Evolutionary conservation across 1,284 basidiomycete species (phyloP), one percentile per base, ranked within the genome.

Genomic region (Naganishia albida): DNA sequence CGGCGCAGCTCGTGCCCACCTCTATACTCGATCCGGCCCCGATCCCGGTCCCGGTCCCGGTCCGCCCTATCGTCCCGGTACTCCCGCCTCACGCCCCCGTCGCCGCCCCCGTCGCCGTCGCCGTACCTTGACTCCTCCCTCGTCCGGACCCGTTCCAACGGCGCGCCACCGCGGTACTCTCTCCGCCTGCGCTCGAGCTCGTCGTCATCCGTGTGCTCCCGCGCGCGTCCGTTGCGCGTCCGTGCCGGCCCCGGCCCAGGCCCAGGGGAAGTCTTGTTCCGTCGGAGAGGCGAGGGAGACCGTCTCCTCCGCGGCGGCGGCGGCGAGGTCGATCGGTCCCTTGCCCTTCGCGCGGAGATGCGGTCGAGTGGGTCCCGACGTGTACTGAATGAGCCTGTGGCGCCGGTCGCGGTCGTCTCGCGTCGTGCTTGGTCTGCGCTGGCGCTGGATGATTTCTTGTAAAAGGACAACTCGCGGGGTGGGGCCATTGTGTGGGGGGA

Each of bases 391-490:
- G 74, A 75, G 3, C 74, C 72, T 18, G 69, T 53, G 7, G 67
- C 53, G 18, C 48, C 59, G 15, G 51, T 20, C 0, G 26, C 16
- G 16, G 15, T 39, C 23, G 15, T 25, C 4, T 44, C 43, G 13
- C 42, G 40, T 18, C 38, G 34, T 34, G 34, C 34, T n/a, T n/a
- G n/a, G 34, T 34, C 34, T 34, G 34, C 34, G 34, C 6, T 4
- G 34, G 34, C 38, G 49, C 52, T 34, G 4, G 69, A 55, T 4
- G 72, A 70, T 60, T 76, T 77, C 66, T 80, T 80, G 75, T 80
- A 80, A 66, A 80, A 77, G n/a, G 75, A 76, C 52, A 80, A 72
- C 63, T 80, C 76, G 67, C 76, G 76, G 49, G 49, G 50, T 23
- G 23, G 40, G 43, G 54, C 51, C 56, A 62, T 65, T 15, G 25